A percentile compares a stretch with the other conserved stretches of the same genome.
Conservation (phyloP, 352 stramenopile species). For the Globisporangium lucens region DNA sequence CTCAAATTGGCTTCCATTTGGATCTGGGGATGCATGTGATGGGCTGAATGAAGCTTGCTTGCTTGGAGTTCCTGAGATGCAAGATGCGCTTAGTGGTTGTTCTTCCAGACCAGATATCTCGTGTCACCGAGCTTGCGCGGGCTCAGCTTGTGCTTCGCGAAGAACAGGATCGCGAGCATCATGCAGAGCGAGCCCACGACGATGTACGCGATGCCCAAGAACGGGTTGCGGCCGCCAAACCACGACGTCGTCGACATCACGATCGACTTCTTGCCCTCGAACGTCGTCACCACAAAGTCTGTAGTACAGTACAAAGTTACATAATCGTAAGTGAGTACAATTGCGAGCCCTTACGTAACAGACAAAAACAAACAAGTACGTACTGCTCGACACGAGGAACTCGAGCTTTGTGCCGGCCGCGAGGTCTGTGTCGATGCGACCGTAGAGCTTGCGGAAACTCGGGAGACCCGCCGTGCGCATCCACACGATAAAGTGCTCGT, state of each 20-base stretch:
- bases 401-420: constrained; percentile 84
- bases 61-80: neutral
- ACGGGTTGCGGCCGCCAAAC: constrained; percentile 96
- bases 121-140: constrained; percentile 95
- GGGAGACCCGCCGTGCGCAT: constrained; percentile 98
- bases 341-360: no score
- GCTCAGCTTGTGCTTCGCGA: constrained; percentile 93
- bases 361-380: no score
- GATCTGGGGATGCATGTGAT: neutral
- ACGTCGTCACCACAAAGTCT: constrained; percentile 96
- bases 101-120: constrained; percentile 95
- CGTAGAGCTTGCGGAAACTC: constrained; percentile 99
- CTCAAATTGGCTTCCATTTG: neutral
- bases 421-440: constrained; percentile 94
- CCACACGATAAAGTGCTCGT: constrained; percentile 99
- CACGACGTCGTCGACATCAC: constrained; percentile 95
- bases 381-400: constrained; percentile 91
- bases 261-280: constrained; percentile 95
- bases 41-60: neutral
- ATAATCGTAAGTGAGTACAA: constrained; percentile 26
- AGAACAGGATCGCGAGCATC: constrained; percentile 93
- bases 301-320: neutral
- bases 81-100: constrained; percentile 77
- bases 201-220: constrained; percentile 96
- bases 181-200: constrained; percentile 94